phyloP scores from a whole-genome alignment of 176 grass and related monocot genomes.

The Aegilops tauschii region DNA sequence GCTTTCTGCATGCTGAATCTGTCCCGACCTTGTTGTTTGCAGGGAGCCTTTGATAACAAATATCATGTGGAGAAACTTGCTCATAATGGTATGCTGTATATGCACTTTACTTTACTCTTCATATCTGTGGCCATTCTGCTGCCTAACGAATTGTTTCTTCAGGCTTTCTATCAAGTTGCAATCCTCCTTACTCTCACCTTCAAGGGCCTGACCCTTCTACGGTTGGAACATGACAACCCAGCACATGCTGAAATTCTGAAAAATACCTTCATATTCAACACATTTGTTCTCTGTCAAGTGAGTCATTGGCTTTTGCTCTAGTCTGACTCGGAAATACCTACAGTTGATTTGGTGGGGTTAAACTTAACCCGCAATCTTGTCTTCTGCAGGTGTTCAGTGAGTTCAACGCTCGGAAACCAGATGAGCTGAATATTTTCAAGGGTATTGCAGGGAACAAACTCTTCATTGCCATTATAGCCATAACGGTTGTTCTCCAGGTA shows the following conservation, averaged over 20 bases:
- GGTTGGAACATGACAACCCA: conserved; percentile 52
- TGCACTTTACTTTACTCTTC: not conserved
- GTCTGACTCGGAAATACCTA: not conserved
- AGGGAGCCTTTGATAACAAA: conserved; percentile 95
- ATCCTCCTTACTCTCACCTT: conserved; percentile 86
- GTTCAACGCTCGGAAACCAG: conserved; percentile 85
- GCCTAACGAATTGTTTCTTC: conserved; percentile 24
- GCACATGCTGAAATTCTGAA: conserved; percentile 79
- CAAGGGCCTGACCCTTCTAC: conserved; percentile 61
- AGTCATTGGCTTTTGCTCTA: conserved; percentile 24
- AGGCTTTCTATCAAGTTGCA: conserved; percentile 81
- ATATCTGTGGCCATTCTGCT: not conserved
- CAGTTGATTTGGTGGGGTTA: not conserved
- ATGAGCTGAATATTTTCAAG: conserved; percentile 82
- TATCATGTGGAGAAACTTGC: conserved; percentile 97
- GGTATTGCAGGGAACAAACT: conserved; percentile 65
- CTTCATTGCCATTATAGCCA: conserved; percentile 58
- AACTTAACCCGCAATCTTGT: not conserved
- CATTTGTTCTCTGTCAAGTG: conserved; percentile 95
- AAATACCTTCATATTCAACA: conserved; percentile 97
- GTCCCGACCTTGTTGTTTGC: conserved; percentile 27
- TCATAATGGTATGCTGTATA: conserved; percentile 68
- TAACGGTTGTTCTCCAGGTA: conserved; percentile 90
- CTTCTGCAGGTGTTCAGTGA: conserved; percentile 76
- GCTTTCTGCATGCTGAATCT: not conserved